These are phyloP conservation scores for Penicillium malachiteum DNA, from an alignment of 495 filamentous ascomycete species.

Conservation along the genomic window DNA sequence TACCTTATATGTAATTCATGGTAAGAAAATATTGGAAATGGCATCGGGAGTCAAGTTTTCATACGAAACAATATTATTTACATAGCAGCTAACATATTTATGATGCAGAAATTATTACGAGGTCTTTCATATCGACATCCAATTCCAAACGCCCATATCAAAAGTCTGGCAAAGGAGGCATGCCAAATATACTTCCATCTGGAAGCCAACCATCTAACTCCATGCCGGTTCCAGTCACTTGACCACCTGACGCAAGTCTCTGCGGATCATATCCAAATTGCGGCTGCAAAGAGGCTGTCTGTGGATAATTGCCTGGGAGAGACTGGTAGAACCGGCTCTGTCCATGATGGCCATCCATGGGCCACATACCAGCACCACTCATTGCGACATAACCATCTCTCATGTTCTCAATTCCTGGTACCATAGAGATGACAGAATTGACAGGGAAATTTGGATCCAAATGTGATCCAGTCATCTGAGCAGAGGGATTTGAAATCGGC, in stretches of 20 bases:
- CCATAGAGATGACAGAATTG: constrained; percentile 13
- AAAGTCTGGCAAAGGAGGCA: constrained; percentile 36
- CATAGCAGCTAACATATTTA: not conserved
- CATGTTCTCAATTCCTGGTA: constrained; percentile 12
- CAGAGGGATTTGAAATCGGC: not conserved
- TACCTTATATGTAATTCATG: no score
- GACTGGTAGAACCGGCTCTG: constrained; percentile 19
- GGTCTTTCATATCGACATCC: not conserved
- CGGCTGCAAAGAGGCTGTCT: constrained; percentile 13
- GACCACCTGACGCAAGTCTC: constrained; percentile 15
- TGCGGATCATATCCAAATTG: constrained; percentile 33
- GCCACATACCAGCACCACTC: constrained; percentile 22
- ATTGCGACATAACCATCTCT: constrained; percentile 24
- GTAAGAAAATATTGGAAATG: no score
- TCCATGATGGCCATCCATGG: constrained; percentile 24
- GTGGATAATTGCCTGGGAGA: constrained; percentile 16
- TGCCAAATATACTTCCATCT: constrained; percentile 34
- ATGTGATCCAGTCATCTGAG: constrained; percentile 7
- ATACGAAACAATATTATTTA: not conserved
- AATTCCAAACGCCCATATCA: constrained; percentile 16
- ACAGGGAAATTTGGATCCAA: constrained; percentile 19
- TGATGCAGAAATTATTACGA: not conserved
- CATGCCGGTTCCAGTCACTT: constrained; percentile 25
- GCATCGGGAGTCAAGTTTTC: no score
- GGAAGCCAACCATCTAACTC: constrained; percentile 41